phyloP scores from a whole-genome alignment of 306 rosid species.

The Trifolium dubium region DNA sequence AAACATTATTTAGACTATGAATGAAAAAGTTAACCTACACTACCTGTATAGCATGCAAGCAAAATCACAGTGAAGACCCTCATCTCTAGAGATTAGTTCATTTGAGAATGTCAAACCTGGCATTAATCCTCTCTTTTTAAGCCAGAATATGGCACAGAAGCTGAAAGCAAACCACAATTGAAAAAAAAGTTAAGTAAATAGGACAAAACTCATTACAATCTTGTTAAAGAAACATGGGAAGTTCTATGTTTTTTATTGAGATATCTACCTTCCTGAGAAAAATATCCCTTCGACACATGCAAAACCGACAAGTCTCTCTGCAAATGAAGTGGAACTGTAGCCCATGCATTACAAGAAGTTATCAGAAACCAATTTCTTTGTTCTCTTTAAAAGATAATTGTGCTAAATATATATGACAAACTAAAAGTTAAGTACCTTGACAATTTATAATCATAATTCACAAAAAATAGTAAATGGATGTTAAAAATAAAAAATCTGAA shows the following conservation, averaged over 20 bases:
- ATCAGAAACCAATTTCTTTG: constrained; percentile 20
- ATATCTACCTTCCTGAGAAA: constrained; percentile 87
- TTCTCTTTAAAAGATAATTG: constrained; percentile 15
- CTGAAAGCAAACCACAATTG: constrained; percentile 53
- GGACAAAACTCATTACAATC: constrained; percentile 17
- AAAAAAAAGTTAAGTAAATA: not conserved
- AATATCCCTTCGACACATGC: constrained; percentile 94
- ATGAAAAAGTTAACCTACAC: constrained; percentile 16
- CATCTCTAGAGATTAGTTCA: constrained; percentile 93
- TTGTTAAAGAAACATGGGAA: constrained; percentile 24
- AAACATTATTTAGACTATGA: constrained; percentile 5
- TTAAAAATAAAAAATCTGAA: not conserved
- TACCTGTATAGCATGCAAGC: constrained; percentile 95
- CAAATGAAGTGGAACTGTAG: constrained; percentile 76
- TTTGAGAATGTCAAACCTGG: constrained; percentile 92
- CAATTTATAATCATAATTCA: not conserved
- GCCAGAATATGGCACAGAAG: constrained; percentile 97
- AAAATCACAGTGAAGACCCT: constrained; percentile 95
- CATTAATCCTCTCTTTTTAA: constrained; percentile 87
- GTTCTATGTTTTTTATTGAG: constrained; percentile 13
- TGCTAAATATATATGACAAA: not conserved
- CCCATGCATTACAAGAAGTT: constrained; percentile 45
- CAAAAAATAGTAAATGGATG: not conserved
- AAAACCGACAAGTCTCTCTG: constrained; percentile 87
- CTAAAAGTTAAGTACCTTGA: not conserved